Percentiles rank a stretch among this genome's conserved stretches.
Evolutionary conservation across 805 yeast genomes (phyloP).

Genomic region (Naumovozyma dairenensis): DNA sequence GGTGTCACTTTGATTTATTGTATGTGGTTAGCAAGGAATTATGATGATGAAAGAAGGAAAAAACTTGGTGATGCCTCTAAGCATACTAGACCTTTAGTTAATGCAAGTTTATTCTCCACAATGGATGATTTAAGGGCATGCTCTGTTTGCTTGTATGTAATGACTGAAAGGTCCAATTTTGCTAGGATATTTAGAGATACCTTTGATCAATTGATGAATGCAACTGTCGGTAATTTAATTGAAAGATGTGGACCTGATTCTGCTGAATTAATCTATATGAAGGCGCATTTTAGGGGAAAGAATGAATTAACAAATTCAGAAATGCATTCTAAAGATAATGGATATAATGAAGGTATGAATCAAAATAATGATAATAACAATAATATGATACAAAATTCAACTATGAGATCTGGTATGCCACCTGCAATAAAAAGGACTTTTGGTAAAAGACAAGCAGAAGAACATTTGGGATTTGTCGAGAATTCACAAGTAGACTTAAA

Average conservation of each 20-base stretch:
- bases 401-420: conserved; percentile 44
- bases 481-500: conserved; percentile 30
- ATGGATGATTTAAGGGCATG: conserved; percentile 58
- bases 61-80: conserved; percentile 47
- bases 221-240: conserved; percentile 52
- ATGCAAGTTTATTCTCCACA: conserved; percentile 43
- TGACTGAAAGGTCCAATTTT: conserved; percentile 56
- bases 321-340: background rate
- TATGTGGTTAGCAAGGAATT: conserved; percentile 55
- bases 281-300: background rate
- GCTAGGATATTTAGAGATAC: conserved; percentile 56
- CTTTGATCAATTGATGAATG: conserved; percentile 56
- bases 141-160: conserved; percentile 51
- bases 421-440: conserved; percentile 46
- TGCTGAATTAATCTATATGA: conserved; percentile 39
- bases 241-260: conserved; percentile 58
- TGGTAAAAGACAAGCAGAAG: conserved; percentile 25
- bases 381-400: background rate
- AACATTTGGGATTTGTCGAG: conserved; percentile 30
- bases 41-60: conserved; percentile 46
- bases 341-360: background rate
- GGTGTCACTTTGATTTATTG: conserved; percentile 61
- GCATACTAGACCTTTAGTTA: conserved; percentile 50
- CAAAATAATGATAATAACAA: background rate
- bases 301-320: conserved; percentile 3